phyloP scores from a whole-genome alignment of 2,329 filamentous ascomycete species.

The Trichoderma breve region DNA sequence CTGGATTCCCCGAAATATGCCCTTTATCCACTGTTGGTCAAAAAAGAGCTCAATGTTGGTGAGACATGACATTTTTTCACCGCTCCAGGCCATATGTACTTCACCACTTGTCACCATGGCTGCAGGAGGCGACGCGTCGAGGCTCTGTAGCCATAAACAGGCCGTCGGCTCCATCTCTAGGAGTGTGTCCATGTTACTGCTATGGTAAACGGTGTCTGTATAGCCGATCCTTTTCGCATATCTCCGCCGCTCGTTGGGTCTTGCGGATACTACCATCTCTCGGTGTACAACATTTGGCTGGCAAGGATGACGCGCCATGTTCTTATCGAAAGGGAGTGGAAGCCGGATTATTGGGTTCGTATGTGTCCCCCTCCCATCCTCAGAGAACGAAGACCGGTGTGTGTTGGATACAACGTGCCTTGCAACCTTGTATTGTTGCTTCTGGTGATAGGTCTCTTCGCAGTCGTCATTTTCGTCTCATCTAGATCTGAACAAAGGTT shows the following conservation, averaged over 20 bases:
- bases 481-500: neutral
- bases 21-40: neutral
- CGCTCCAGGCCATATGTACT: neutral
- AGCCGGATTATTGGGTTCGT: slow-evolving; percentile 1
- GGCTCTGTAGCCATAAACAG: neutral
- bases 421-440: neutral
- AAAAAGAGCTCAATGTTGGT: neutral
- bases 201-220: neutral
- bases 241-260: neutral
- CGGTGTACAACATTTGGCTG: slow-evolving; percentile 13
- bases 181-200: neutral
- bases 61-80: slow-evolving; percentile 6
- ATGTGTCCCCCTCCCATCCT: neutral
- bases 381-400: neutral
- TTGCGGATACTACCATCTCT: neutral
- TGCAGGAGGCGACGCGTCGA: neutral
- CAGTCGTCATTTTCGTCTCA: neutral
- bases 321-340: slow-evolving; percentile 2
- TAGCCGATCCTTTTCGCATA: slow-evolving; percentile 1
- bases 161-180: neutral
- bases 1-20: neutral
- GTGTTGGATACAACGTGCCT: neutral
- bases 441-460: neutral
- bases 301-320: slow-evolving; percentile 13
- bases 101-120: neutral